Base-by-base conservation (phyloP, 371 early-diverging fungal species). In the Apophysomyces variabilis region DNA sequence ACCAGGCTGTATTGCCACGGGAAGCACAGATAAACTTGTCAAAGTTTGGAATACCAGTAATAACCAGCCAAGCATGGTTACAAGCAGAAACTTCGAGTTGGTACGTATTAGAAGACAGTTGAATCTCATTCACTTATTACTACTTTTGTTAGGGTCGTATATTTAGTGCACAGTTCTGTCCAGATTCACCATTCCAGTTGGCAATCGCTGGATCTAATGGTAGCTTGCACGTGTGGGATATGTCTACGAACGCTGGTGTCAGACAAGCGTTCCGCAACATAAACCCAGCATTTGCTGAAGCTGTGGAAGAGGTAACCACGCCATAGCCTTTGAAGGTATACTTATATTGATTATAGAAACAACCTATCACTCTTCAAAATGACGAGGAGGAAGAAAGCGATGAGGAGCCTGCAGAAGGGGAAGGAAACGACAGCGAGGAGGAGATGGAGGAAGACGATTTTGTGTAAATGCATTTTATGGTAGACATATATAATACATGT, bases 41-140 rank as follows among this genome's bases (percentile, higher is more conserved):
- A 98, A 97, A 83, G 81, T 99, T 50, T 99, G 99, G 99, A 88
- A 90, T 65, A 84, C 94, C 8, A 82, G 86, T 8, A 83, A 91
- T 39, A 81, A 81, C 73, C 81, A 86, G 67, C 95, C 95, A 1
- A 86, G 84, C 60, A 86, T 95, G 87, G 89, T 93, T 1, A 83
- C 93, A 9, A 89, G 88, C 72, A 85, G 94, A 46, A 91, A 96
- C 72, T 84, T 95, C 56, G 93, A 88, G 66, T 77, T 89, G 43
- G 86, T 83, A 73, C 65, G 79, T 71, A 26, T 47, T 9, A 44
- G 7, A 4, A 36, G 4, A 26, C 9, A 18, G n/a, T 13, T 45
- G 18, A 32, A 32, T 35, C 56, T 62, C 60, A 54, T 59, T 69
- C 18, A 18, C 43, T 38, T 45, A 41, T 45, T 46, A 64, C 62